A percentile compares a stretch with the other conserved stretches of the same genome.
phyloP scores from a whole-genome alignment of 306 rosid species.

The Cotoneaster glaucophyllus region DNA sequence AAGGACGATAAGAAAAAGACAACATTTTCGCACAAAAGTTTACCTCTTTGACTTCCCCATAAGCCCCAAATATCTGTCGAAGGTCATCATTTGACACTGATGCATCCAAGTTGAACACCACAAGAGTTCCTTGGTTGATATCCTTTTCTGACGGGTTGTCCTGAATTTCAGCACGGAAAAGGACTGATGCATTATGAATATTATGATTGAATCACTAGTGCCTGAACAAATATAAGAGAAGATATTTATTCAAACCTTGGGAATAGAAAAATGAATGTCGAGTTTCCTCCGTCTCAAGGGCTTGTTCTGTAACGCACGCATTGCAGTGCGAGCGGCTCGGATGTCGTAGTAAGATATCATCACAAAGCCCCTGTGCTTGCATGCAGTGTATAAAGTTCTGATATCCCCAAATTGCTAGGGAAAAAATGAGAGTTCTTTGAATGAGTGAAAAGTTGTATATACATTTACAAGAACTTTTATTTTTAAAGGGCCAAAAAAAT shows the following conservation, averaged over 20 bases:
- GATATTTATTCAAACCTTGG: constrained; percentile 56
- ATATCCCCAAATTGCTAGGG: constrained; percentile 84
- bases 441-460: not conserved
- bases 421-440: constrained; percentile 10
- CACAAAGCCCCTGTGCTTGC: constrained; percentile 96
- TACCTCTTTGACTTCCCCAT: constrained; percentile 97
- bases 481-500: not conserved
- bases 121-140: constrained; percentile 95
- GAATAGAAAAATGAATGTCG: constrained; percentile 95
- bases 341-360: constrained; percentile 96
- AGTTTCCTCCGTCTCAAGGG: constrained; percentile 91
- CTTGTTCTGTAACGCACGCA: constrained; percentile 86
- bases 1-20: not conserved
- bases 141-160: constrained; percentile 94
- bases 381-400: constrained; percentile 87
- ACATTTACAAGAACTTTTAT: not conserved
- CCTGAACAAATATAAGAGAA: not conserved
- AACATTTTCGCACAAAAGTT: constrained; percentile 1
- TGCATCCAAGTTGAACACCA: constrained; percentile 89
- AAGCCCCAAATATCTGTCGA: constrained; percentile 81
- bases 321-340: constrained; percentile 91
- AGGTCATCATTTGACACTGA: constrained; percentile 92
- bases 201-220: not conserved
- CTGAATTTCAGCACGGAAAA: constrained; percentile 38
- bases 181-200: constrained; percentile 11